phyloP scores from a whole-genome alignment of 139 green algal species.

The Chlamydomonas eustigma region DNA sequence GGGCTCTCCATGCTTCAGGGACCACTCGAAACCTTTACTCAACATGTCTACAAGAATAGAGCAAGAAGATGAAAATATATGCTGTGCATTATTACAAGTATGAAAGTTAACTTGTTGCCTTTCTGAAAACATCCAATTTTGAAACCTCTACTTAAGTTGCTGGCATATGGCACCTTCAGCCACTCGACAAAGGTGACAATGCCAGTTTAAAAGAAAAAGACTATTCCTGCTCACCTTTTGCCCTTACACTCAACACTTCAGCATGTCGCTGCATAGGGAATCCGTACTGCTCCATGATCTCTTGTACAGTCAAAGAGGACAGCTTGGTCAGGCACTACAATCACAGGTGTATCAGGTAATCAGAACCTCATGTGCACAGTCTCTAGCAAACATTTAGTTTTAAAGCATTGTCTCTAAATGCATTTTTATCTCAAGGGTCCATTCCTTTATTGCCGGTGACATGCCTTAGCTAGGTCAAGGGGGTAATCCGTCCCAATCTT shows the following conservation, averaged over 20 bases:
- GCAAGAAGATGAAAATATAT: not conserved
- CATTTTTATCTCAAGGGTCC: not conserved
- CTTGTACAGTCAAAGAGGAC: constrained; percentile 12
- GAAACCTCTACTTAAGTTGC: not conserved
- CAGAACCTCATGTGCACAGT: no score
- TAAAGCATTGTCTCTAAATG: not conserved
- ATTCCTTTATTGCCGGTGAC: not conserved
- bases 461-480: constrained; percentile 10
- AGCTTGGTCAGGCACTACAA: constrained; percentile 40
- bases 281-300: constrained; percentile 29
- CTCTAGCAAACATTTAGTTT: not conserved
- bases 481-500: constrained; percentile 37
- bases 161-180: not conserved
- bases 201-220: not conserved
- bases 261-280: constrained; percentile 24
- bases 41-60: constrained; percentile 9
- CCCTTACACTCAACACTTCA: constrained; percentile 19
- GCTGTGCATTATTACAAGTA: not conserved
- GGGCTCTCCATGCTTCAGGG: constrained; percentile 7
- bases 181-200: not conserved
- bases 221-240: constrained; percentile 15
- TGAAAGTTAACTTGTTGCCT: not conserved
- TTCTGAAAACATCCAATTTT: no score
- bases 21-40: not conserved
- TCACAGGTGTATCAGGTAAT: no score